Conservation (phyloP, 2,329 filamentous ascomycete species). For the Cadophora sp. region DNA sequence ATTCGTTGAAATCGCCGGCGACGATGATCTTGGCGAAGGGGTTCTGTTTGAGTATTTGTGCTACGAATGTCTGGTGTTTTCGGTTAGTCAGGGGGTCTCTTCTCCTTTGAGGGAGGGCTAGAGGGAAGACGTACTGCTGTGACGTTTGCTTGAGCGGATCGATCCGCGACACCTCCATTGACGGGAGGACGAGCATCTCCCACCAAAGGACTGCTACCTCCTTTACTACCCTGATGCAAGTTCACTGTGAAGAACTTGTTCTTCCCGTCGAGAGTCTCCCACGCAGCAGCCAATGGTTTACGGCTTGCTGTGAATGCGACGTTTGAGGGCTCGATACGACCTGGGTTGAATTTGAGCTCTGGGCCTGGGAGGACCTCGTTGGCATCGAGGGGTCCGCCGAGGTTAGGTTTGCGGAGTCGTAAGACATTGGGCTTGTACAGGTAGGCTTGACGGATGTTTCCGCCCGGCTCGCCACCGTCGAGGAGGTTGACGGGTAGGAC, state of each 20-base stretch:
- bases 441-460: conserved; percentile 76
- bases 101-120: too few relatives aligned
- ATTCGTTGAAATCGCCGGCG: conserved; percentile 78
- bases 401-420: conserved; percentile 64
- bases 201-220: conserved; percentile 50
- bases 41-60: conserved; percentile 63
- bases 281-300: conserved; percentile 72
- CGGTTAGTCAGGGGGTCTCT: background rate
- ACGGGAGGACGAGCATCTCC: conserved; percentile 20
- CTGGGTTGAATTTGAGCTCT: conserved; percentile 71
- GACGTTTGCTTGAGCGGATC: conserved; percentile 62
- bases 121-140: conserved; percentile 56
- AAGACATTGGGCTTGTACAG: conserved; percentile 69
- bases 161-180: conserved; percentile 63
- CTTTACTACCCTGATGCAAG: conserved; percentile 72
- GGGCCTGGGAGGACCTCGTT: conserved; percentile 64
- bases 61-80: conserved; percentile 57
- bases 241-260: conserved; percentile 74
- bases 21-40: conserved; percentile 62
- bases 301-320: conserved; percentile 65
- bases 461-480: conserved; percentile 72
- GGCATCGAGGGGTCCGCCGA: conserved; percentile 59
- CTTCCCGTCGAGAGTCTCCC: conserved; percentile 62
- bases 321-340: conserved; percentile 68
- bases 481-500: conserved; percentile 64